Conservation (phyloP, 106 monocot genomes). For the Agapanthus africanus region DNA sequence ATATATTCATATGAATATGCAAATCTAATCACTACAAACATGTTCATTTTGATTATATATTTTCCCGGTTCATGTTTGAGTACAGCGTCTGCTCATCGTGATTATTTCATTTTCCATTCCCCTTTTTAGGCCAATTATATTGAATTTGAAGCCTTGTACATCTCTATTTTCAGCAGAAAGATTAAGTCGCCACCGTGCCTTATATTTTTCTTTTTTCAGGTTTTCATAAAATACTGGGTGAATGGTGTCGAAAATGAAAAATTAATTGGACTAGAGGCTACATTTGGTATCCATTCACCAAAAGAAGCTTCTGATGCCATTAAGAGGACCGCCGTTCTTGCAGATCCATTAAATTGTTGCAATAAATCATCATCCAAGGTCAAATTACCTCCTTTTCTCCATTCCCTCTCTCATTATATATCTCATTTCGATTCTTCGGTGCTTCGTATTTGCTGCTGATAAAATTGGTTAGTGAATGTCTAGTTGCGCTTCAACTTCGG, state of each 20-base stretch:
- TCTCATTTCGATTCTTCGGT: background rate
- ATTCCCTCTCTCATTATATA: background rate
- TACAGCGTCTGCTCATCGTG: too few relatives aligned
- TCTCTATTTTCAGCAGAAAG: background rate
- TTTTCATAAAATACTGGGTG: constrained; percentile 13
- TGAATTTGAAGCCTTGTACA: background rate
- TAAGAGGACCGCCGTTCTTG: constrained; percentile 16
- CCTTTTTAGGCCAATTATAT: background rate
- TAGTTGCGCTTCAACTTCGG: too few relatives aligned
- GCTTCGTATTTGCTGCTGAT: background rate
- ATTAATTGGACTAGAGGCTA: constrained; percentile 24
- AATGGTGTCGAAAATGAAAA: constrained; percentile 6
- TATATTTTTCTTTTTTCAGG: constrained; percentile 5
- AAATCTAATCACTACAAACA: background rate
- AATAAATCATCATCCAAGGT: constrained; percentile 20
- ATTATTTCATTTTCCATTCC: background rate
- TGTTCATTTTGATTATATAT: background rate
- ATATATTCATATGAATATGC: background rate
- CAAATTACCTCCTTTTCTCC: background rate
- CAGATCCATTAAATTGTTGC: constrained; percentile 27
- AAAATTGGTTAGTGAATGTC: background rate
- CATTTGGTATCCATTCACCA: constrained; percentile 28
- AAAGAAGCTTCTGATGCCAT: constrained; percentile 3
- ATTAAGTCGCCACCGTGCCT: background rate
- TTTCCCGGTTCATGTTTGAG: background rate